phyloP scores from a whole-genome alignment of 2,329 filamentous ascomycete species.

The Cryphonectria parasitica region DNA sequence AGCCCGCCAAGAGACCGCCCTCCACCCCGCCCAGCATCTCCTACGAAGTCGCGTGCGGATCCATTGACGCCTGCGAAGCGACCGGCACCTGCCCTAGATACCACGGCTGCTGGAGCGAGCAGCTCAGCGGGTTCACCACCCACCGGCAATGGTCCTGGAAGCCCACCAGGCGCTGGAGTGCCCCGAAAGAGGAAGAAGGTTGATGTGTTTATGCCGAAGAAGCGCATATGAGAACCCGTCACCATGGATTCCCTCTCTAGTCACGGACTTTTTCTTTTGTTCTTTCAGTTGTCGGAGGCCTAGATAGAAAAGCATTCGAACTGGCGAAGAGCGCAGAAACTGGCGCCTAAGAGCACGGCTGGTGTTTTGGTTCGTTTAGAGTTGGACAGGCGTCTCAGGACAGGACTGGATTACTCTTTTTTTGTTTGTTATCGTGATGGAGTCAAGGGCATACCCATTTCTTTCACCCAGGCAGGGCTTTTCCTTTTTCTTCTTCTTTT shows the following conservation, averaged over 20 bases:
- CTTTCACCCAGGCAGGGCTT: background rate
- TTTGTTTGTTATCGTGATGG: background rate
- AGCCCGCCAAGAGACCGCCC: conserved; percentile 21
- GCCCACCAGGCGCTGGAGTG: conserved; percentile 26
- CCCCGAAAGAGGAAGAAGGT: conserved; percentile 49
- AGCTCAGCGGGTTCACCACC: conserved; percentile 25
- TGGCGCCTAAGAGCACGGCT: background rate
- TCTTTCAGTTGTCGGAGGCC: background rate
- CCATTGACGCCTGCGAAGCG: background rate
- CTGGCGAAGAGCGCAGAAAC: background rate
- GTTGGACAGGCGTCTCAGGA: background rate
- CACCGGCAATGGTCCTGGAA: conserved; percentile 22
- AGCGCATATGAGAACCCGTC: conserved; percentile 32
- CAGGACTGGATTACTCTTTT: background rate
- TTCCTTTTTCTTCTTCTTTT: background rate
- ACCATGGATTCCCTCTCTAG: background rate
- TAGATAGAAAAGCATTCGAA: background rate
- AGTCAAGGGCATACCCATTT: background rate
- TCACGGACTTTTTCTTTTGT: background rate
- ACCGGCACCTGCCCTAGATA: background rate
- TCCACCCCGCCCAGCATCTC: conserved; percentile 35
- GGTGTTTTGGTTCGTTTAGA: background rate
- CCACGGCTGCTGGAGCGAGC: conserved; percentile 1
- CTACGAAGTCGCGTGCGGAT: conserved; percentile 23
- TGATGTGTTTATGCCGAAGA: conserved; percentile 57